Evolutionary conservation across 73 alveolate genomes (phyloP).

Genomic region (Tetrahymena elliotti): DNA sequence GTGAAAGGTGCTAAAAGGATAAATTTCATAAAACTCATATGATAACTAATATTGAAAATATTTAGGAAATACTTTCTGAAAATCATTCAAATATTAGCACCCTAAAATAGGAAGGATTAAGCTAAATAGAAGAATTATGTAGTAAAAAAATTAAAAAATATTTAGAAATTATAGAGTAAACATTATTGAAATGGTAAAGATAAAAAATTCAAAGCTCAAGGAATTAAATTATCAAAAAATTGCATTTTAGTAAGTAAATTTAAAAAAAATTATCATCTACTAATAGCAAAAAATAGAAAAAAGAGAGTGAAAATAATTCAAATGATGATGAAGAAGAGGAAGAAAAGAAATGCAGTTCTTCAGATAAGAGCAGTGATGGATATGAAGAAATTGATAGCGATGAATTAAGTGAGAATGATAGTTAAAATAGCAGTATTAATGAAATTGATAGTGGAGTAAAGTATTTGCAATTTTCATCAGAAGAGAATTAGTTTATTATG

Average conservation of each 20-base stretch:
- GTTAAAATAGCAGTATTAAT: neutral
- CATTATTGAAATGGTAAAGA: neutral
- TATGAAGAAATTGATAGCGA: neutral
- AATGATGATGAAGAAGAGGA: neutral
- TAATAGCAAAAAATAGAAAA: neutral
- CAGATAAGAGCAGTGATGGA: neutral
- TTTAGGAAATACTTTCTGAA: neutral
- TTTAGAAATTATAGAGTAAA: neutral
- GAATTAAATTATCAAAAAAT: neutral
- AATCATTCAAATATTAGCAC: neutral
- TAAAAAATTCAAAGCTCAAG: neutral
- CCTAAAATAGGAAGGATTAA: neutral
- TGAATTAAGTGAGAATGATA: neutral
- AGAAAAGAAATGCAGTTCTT: neutral
- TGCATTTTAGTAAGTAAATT: neutral
- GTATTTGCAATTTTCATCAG: neutral
- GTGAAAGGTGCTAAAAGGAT: neutral
- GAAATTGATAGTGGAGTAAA: neutral
- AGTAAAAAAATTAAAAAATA: neutral
- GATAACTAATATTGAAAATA: neutral
- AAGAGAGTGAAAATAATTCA: neutral
- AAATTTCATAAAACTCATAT: neutral
- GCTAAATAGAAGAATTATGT: neutral
- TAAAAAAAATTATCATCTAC: neutral
- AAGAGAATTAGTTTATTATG: neutral